A percentile compares a stretch with the other conserved stretches of the same genome.
Evolutionary conservation across 805 yeast species (phyloP).

Genomic region (Yarrowia sp.): DNA sequence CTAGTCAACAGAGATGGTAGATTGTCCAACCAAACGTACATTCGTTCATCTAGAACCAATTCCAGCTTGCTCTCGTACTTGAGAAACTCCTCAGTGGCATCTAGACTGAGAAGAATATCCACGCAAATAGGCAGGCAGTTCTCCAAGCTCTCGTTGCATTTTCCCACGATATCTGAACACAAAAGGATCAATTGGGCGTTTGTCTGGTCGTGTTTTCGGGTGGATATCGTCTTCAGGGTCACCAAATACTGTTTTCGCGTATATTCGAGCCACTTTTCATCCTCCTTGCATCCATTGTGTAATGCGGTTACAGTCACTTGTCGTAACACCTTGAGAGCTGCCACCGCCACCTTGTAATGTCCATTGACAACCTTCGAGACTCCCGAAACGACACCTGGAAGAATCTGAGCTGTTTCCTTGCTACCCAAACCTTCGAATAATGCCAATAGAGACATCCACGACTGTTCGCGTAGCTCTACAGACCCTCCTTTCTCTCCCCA

Average conservation of each 20-base stretch:
- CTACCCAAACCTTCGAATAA: neutral
- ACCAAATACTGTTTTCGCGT: conserved; percentile 50
- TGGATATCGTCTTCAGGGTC: conserved; percentile 38
- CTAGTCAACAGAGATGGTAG: conserved; percentile 31
- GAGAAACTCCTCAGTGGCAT: conserved; percentile 19
- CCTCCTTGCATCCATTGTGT: conserved; percentile 30
- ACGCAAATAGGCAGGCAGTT: neutral
- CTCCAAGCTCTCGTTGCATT: conserved; percentile 6
- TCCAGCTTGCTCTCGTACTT: conserved; percentile 19
- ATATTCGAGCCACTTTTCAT: conserved; percentile 56
- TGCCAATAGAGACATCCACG: neutral
- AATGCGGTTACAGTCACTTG: conserved; percentile 28
- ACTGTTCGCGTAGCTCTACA: neutral
- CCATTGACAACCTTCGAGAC: conserved; percentile 33
- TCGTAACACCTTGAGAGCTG: conserved; percentile 29
- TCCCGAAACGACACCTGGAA: conserved; percentile 38
- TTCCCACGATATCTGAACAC: conserved; percentile 7
- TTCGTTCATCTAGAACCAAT: conserved; percentile 25
- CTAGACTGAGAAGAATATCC: neutral
- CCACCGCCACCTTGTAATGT: conserved; percentile 30
- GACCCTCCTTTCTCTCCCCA: conserved; percentile 1
- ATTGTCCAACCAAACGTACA: conserved; percentile 35
- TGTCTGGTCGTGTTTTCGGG: conserved; percentile 17
- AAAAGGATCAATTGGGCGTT: conserved; percentile 23
- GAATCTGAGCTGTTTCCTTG: conserved; percentile 34